Percentiles rank a stretch among this genome's conserved stretches.
phyloP scores from a whole-genome alignment of 495 filamentous ascomycete species.

The Trichoderma parareesei region DNA sequence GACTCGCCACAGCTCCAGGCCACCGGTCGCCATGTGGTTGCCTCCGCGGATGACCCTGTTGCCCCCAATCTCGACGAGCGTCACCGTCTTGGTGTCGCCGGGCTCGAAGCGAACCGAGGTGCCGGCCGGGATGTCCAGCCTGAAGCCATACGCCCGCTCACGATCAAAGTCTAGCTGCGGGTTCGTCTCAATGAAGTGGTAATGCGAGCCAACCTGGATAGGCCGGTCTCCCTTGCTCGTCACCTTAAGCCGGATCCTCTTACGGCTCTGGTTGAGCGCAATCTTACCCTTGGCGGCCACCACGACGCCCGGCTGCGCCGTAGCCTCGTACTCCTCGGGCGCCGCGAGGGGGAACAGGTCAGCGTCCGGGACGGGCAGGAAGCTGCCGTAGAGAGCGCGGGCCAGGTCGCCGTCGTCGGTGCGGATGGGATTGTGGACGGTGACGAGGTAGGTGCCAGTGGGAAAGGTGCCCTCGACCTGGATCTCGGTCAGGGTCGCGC shows the following conservation, averaged over 20 bases:
- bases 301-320: slow-evolving; percentile 71
- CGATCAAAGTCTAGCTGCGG: slow-evolving; percentile 88
- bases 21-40: slow-evolving; percentile 68
- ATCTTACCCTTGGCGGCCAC: slow-evolving; percentile 62
- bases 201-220: slow-evolving; percentile 91
- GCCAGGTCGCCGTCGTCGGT: slow-evolving; percentile 82
- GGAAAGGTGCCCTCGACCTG: slow-evolving; percentile 94
- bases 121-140: slow-evolving; percentile 84
- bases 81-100: slow-evolving; percentile 89
- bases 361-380: slow-evolving; percentile 70
- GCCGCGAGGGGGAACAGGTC: slow-evolving; percentile 54
- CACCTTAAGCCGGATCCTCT: slow-evolving; percentile 64
- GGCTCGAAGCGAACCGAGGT: slow-evolving; percentile 94
- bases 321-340: slow-evolving; percentile 51
- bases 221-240: slow-evolving; percentile 86
- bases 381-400: slow-evolving; percentile 84
- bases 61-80: slow-evolving; percentile 83
- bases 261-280: slow-evolving; percentile 64
- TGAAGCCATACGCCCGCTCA: slow-evolving; percentile 70
- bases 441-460: slow-evolving; percentile 88
- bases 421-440: slow-evolving; percentile 82
- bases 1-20: slow-evolving; percentile 50
- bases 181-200: slow-evolving; percentile 94
- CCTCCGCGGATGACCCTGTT: slow-evolving; percentile 76
- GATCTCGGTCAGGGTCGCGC: slow-evolving; percentile 66